Conservation (phyloP, 2,329 filamentous ascomycete species). For the Phyllosticta citrichinensis region DNA sequence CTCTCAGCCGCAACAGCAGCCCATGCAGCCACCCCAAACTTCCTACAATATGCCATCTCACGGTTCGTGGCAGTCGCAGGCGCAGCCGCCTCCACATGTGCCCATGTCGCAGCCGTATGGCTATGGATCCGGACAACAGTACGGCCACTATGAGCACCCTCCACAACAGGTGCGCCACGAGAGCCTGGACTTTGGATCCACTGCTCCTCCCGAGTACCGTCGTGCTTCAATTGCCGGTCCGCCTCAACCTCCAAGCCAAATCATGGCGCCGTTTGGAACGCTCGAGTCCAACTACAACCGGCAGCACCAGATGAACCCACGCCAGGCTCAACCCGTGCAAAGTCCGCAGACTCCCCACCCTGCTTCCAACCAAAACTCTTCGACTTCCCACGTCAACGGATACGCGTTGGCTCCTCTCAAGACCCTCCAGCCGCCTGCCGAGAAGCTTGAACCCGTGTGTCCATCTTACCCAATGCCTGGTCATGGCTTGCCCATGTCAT, state of each 20-base stretch:
- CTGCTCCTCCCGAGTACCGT: constrained; percentile 28
- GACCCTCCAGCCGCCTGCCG: constrained; percentile 24
- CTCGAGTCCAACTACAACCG: constrained; percentile 28
- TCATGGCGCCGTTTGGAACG: constrained; percentile 23
- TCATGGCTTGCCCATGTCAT: constrained; percentile 10
- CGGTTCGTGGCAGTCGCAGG: constrained; percentile 24
- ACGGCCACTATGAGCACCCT: constrained; percentile 28
- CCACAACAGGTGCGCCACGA: constrained; percentile 27
- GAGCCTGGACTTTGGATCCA: constrained; percentile 28
- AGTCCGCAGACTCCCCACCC: constrained; percentile 23
- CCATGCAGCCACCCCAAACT: constrained; percentile 22
- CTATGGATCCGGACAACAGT: constrained; percentile 27
- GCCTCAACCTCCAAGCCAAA: constrained; percentile 20
- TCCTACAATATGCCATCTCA: constrained; percentile 20
- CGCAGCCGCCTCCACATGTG: constrained; percentile 24
- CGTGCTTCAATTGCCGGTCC: constrained; percentile 28
- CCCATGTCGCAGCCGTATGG: constrained; percentile 31
- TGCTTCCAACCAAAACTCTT: constrained; percentile 1
- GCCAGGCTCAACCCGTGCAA: constrained; percentile 18
- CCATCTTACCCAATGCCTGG: constrained; percentile 32
- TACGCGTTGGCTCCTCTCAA: constrained; percentile 35
- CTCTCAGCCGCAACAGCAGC: constrained; percentile 20
- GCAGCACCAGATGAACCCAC: constrained; percentile 24
- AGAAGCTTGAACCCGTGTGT: constrained; percentile 35
- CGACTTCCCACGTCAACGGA: constrained; percentile 19